Evolutionary conservation across 108 stramenopile species (phyloP), one percentile per base, ranked within the genome.

Genomic region (Skeletonema menzelii): DNA sequence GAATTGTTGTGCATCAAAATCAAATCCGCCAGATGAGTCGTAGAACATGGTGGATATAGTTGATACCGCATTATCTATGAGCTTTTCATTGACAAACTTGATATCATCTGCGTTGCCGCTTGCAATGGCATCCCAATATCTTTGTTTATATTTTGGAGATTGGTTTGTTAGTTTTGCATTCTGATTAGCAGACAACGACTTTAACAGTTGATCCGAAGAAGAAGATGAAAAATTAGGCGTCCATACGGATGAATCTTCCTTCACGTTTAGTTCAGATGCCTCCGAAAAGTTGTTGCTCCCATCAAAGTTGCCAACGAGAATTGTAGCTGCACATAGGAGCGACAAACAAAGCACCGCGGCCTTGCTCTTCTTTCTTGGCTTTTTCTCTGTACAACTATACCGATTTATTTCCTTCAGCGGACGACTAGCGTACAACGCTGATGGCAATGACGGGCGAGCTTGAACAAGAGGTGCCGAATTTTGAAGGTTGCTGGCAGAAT

Each of bases 41-140:
- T 90, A 94, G 61, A 85, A 94, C 87, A 90, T 89, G 10, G 87
- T 90, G 55, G 84, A 85, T 59, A 91, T 84, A 26, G 88, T 93
- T 3, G 89, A 88, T 3, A 93, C 87, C 8, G 88, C 89, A 74
- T 86, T 75, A 70, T 93, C 92, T 8, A 93, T 59, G 20, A 93
- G 77, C n/a, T 59, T 84, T 71, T 84, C 85, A 68, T 93, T 93
- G 47, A 86, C 85, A 17, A 35, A 7, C 30, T 32, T 38, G 20
- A 63, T 55, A 38, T 83, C 67, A n/a, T 79, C 77, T 11, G 42
- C 7, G 12, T 19, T 68, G 15, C 70, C 75, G 10, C 34, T 35
- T 37, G 47, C 22, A 60, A 73, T 66, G n/a, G 59, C 55, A 55
- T 82, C 75, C 81, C 81, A 82, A 35, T 82, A 82, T 32, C 72